A percentile compares a stretch with the other conserved stretches of the same genome.
Evolutionary conservation across 2,329 filamentous ascomycete genomes (phyloP).

Genomic region (Polychaeton citri): DNA sequence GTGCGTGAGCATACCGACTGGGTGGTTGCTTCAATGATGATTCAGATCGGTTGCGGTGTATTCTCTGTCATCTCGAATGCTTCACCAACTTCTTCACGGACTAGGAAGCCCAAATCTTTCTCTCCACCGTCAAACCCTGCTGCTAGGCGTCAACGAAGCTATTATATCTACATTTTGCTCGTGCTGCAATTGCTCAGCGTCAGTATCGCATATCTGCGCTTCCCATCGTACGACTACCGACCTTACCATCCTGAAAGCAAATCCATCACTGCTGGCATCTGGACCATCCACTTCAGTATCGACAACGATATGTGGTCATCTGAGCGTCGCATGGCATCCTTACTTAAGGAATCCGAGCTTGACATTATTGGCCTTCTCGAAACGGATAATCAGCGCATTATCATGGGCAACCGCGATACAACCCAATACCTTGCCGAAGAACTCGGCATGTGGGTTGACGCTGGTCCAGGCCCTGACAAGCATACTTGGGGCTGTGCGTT

Average conservation of each 20-base stretch:
- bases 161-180: constrained; percentile 60
- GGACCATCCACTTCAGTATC: constrained; percentile 95
- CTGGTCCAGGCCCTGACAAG: constrained; percentile 93
- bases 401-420: constrained; percentile 97
- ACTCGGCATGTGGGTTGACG: constrained; percentile 97
- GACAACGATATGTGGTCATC: constrained; percentile 99
- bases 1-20: constrained; percentile 92
- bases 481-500: constrained; percentile 94
- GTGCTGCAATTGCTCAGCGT: constrained; percentile 68
- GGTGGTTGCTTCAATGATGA: constrained; percentile 81
- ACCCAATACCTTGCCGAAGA: constrained; percentile 94
- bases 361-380: constrained; percentile 93
- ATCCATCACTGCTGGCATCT: constrained; percentile 85
- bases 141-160: constrained; percentile 44
- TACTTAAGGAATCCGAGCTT: constrained; percentile 68
- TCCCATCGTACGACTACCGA: constrained; percentile 82
- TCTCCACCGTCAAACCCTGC: constrained; percentile 29
- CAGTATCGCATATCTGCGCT: constrained; percentile 72
- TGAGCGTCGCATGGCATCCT: constrained; percentile 74
- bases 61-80: constrained; percentile 51
- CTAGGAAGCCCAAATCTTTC: constrained; percentile 24
- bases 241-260: constrained; percentile 83
- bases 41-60: constrained; percentile 70
- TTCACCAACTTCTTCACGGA: constrained; percentile 25
- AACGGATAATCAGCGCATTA: constrained; percentile 87